Conservation (phyloP, 345 rosid genomes). For the Lepidium didymum region DNA sequence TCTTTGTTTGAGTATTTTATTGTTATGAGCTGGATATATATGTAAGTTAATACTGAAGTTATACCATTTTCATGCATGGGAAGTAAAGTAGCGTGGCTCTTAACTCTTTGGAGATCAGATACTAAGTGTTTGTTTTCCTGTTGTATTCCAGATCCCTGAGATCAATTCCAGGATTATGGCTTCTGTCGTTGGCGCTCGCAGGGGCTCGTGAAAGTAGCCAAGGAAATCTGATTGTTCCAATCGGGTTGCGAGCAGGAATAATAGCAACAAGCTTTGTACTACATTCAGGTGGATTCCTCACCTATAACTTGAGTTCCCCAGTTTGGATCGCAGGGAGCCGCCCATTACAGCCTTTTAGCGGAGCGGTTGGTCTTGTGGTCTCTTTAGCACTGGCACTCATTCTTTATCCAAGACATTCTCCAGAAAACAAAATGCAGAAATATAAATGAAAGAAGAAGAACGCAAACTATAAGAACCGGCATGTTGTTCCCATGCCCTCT, state of each 20-base stretch:
- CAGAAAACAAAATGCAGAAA: conserved; percentile 14
- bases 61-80: background rate
- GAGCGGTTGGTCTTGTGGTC: conserved; percentile 60
- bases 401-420: conserved; percentile 51
- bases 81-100: background rate
- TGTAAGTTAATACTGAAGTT: background rate
- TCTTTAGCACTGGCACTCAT: conserved; percentile 44
- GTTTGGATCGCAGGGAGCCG: conserved; percentile 58
- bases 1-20: background rate
- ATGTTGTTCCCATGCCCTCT: background rate
- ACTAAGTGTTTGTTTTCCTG: background rate
- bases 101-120: background rate
- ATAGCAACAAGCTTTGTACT: conserved; percentile 58
- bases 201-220: conserved; percentile 51
- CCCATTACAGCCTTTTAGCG: conserved; percentile 77
- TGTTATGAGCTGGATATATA: background rate
- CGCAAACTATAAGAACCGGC: background rate
- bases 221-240: conserved; percentile 63
- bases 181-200: conserved; percentile 59
- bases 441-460: background rate
- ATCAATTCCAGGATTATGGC: conserved; percentile 78
- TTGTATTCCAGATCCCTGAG: conserved; percentile 47
- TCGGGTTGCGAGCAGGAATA: conserved; percentile 66
- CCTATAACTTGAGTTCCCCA: conserved; percentile 37
- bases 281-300: conserved; percentile 56